These are phyloP conservation scores for Xylaria curta DNA, from an alignment of 495 filamentous ascomycete genomes.

Conservation along the genomic window DNA sequence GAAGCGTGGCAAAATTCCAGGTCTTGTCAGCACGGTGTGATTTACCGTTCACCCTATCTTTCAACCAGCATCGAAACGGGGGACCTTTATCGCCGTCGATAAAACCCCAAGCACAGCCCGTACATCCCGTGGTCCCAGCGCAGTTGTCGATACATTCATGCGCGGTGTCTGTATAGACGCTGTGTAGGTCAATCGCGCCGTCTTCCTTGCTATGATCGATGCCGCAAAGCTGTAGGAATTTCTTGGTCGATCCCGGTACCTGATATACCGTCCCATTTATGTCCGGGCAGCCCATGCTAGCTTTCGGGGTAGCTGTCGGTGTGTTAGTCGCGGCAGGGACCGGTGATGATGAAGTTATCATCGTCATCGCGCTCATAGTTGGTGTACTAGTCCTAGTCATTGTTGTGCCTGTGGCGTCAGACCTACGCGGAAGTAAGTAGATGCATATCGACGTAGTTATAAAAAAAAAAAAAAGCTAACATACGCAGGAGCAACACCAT, in stretches of 20 bases:
- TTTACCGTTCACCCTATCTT: constrained; percentile 42
- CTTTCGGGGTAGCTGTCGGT: constrained; percentile 27
- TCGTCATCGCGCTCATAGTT: not conserved
- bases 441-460: not conserved
- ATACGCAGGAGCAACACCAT: constrained; percentile 14
- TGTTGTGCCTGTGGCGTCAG: constrained; percentile 3
- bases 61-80: constrained; percentile 52
- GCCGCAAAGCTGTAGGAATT: constrained; percentile 52
- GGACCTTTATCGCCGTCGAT: constrained; percentile 45
- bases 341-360: constrained; percentile 22
- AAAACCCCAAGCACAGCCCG: constrained; percentile 51
- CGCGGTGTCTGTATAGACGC: constrained; percentile 47
- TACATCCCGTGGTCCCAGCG: constrained; percentile 48
- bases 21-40: constrained; percentile 42
- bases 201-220: constrained; percentile 49
- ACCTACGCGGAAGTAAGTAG: not conserved
- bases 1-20: constrained; percentile 53
- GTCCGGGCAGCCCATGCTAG: constrained; percentile 46
- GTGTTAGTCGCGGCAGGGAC: constrained; percentile 28
- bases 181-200: constrained; percentile 45
- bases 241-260: constrained; percentile 49
- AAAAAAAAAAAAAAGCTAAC: not conserved
- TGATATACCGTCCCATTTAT: constrained; percentile 52
- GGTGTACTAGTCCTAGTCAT: constrained; percentile 3
- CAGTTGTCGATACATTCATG: constrained; percentile 55